These are phyloP conservation scores for Puccinia coronata DNA, from an alignment of 1,284 basidiomycete species.

Conservation along the genomic window DNA sequence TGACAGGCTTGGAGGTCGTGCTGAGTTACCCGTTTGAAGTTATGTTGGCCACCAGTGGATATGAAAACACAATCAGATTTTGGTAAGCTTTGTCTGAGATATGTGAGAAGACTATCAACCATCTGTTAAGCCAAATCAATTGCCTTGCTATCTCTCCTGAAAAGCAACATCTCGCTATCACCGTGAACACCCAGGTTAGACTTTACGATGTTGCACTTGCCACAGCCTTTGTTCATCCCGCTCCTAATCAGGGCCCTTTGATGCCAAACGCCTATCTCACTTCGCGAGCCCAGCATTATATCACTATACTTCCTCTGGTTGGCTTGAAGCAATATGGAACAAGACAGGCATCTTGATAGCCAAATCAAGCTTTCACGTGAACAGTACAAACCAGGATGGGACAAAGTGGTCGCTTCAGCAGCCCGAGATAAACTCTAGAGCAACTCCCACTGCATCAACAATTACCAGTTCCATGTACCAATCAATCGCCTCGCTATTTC, in stretches of 20 bases:
- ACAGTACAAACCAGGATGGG: too few relatives aligned
- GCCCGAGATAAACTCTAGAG: too few relatives aligned
- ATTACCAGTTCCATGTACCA: too few relatives aligned
- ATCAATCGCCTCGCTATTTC: too few relatives aligned
- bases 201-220: slow-evolving; percentile 68
- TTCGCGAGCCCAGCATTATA: too few relatives aligned
- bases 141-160: slow-evolving; percentile 94
- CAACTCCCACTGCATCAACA: too few relatives aligned
- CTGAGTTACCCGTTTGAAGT: slow-evolving; percentile 58
- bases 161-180: slow-evolving; percentile 86
- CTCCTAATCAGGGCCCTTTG: background rate
- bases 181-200: slow-evolving; percentile 90
- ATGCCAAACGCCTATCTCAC: too few relatives aligned
- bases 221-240: slow-evolving; percentile 32
- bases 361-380: too few relatives aligned
- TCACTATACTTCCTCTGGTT: too few relatives aligned
- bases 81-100: slow-evolving; percentile 99
- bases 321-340: too few relatives aligned
- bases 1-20: slow-evolving; percentile 45
- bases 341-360: too few relatives aligned
- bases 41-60: slow-evolving; percentile 59
- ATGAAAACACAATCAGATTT: slow-evolving; percentile 98
- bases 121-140: slow-evolving; percentile 77
- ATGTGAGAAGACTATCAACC: slow-evolving; percentile 85
- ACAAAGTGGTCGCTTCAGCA: too few relatives aligned